Evolutionary conservation across 129 eudicot species (phyloP).

Genomic region (Flaveria ramosissima): DNA sequence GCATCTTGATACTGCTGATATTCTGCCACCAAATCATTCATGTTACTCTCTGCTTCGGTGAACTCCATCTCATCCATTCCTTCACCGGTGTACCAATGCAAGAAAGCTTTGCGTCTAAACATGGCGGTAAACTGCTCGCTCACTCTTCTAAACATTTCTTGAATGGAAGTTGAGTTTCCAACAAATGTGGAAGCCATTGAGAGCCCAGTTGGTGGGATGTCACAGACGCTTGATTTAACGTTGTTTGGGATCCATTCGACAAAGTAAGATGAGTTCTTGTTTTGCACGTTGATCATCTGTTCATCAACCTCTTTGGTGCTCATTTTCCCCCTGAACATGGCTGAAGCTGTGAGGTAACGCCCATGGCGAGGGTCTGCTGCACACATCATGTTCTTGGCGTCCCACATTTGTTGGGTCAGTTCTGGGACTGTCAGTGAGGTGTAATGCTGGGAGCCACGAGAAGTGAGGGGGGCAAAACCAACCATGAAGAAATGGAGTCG

Average conservation of each 20-base stretch:
- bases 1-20: constrained; percentile 96
- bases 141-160: constrained; percentile 89
- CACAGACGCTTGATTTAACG: constrained; percentile 91
- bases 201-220: constrained; percentile 86
- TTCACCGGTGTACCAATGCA: constrained; percentile 99
- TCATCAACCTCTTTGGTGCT: constrained; percentile 95
- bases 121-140: constrained; percentile 97
- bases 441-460: constrained; percentile 93
- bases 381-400: constrained; percentile 93
- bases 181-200: constrained; percentile 81
- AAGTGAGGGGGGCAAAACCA: constrained; percentile 90
- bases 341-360: constrained; percentile 87
- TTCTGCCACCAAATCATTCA: constrained; percentile 94
- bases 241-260: constrained; percentile 96
- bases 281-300: constrained; percentile 92
- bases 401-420: constrained; percentile 98
- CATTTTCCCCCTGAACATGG: constrained; percentile 93
- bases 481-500: constrained; percentile 98
- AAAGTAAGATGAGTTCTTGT: constrained; percentile 92
- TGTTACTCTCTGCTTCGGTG: constrained; percentile 90
- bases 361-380: constrained; percentile 97
- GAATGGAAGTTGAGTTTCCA: constrained; percentile 87
- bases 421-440: constrained; percentile 88
- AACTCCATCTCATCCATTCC: constrained; percentile 99
- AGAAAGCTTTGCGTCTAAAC: constrained; percentile 93